Percentiles rank a stretch among this genome's conserved stretches.
Conservation (phyloP, 2,329 filamentous ascomycete genomes). For the Aspergillus sp. region DNA sequence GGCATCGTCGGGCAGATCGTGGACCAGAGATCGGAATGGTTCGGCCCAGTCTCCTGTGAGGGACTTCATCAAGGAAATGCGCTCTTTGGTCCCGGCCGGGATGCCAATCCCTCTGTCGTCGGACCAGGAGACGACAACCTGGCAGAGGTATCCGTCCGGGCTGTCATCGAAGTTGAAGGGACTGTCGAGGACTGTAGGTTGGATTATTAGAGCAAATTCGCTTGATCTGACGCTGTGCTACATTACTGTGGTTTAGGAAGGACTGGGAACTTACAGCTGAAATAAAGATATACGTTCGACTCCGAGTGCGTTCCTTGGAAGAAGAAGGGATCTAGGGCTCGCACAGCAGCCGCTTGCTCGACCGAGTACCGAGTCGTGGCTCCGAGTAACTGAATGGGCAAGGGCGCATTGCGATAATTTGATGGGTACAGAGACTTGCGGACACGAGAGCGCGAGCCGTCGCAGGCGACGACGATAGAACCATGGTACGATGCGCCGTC, state of each 20-base stretch:
- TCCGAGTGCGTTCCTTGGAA: constrained; percentile 55
- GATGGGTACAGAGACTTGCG: constrained; percentile 34
- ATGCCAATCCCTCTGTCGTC: constrained; percentile 36
- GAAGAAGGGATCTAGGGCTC: constrained; percentile 54
- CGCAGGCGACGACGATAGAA: constrained; percentile 51
- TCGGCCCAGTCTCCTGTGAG: constrained; percentile 51
- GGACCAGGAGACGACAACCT: constrained; percentile 56
- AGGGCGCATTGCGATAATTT: constrained; percentile 31
- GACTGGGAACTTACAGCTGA: constrained; percentile 44
- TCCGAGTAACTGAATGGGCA: constrained; percentile 54
- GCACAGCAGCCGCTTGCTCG: constrained; percentile 44
- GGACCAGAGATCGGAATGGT: constrained; percentile 48
- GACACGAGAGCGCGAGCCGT: constrained; percentile 50
- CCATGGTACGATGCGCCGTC: constrained; percentile 47
- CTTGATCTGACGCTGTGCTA: neutral
- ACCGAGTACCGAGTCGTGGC: constrained; percentile 44
- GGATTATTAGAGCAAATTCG: neutral
- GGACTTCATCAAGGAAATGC: constrained; percentile 44
- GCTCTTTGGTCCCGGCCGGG: constrained; percentile 41
- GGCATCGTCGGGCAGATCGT: constrained; percentile 41
- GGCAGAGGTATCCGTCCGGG: constrained; percentile 44
- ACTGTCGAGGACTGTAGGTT: constrained; percentile 48
- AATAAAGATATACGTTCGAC: constrained; percentile 54
- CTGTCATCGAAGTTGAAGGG: constrained; percentile 43
- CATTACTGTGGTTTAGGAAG: neutral